A percentile compares a stretch with the other conserved stretches of the same genome.
Evolutionary conservation across 345 rosid species (phyloP).

Genomic region (Lepidium sativum): DNA sequence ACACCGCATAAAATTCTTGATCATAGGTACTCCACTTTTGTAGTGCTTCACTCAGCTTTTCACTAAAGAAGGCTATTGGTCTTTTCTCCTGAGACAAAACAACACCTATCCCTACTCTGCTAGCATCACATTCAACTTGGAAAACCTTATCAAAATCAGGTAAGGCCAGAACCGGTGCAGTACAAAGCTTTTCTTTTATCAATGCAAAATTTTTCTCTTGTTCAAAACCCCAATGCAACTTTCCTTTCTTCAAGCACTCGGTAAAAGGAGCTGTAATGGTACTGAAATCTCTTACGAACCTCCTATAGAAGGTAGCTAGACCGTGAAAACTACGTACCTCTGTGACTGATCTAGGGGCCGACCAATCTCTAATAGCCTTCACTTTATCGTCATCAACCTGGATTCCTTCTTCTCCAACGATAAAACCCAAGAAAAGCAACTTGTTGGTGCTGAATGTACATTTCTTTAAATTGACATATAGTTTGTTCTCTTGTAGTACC

Average conservation of each 20-base stretch:
- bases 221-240: not conserved
- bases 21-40: too few species aligned
- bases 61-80: too few species aligned
- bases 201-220: not conserved
- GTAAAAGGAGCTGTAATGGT: not conserved
- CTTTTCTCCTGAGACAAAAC: too few species aligned
- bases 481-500: not conserved
- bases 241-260: not conserved
- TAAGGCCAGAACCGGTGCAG: too few species aligned
- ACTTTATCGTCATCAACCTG: not conserved
- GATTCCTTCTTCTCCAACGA: not conserved
- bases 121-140: too few species aligned
- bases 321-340: not conserved
- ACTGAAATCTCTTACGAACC: not conserved
- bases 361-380: not conserved
- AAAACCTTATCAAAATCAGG: too few species aligned
- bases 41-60: too few species aligned
- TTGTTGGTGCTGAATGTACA: not conserved
- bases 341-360: not conserved
- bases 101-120: too few species aligned
- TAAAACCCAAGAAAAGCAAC: not conserved
- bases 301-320: not conserved
- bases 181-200: too few species aligned
- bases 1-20: too few species aligned
- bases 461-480: not conserved